phyloP scores from a whole-genome alignment of 2,329 filamentous ascomycete genomes.

The Claviceps sp. region DNA sequence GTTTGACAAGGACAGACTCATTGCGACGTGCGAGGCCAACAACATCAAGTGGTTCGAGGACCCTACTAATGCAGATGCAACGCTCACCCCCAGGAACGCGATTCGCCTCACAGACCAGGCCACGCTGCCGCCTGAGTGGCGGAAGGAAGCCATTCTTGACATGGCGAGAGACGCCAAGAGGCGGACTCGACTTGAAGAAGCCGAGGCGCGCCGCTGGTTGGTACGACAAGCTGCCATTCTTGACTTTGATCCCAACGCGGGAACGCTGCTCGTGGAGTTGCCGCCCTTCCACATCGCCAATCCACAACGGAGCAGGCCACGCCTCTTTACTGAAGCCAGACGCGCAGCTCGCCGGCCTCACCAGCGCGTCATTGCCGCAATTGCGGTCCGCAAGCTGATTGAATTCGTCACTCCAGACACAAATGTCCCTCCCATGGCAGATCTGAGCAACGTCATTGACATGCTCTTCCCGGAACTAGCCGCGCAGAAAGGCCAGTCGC shows the following conservation, averaged over 20 bases:
- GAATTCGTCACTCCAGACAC: conserved; percentile 36
- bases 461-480: conserved; percentile 35
- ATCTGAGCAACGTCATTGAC: conserved; percentile 31
- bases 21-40: conserved; percentile 58
- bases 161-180: conserved; percentile 41
- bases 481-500: conserved; percentile 2
- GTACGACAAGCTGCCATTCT: conserved; percentile 29
- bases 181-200: conserved; percentile 30
- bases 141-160: conserved; percentile 47
- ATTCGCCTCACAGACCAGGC: conserved; percentile 52
- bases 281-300: conserved; percentile 18
- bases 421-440: conserved; percentile 26
- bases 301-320: conserved; percentile 6
- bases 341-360: conserved; percentile 18
- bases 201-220: conserved; percentile 43
- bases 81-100: conserved; percentile 69
- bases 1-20: conserved; percentile 61
- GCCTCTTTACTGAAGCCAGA: conserved; percentile 11
- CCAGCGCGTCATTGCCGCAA: conserved; percentile 30
- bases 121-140: conserved; percentile 55
- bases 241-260: conserved; percentile 33
- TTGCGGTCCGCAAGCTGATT: conserved; percentile 34
- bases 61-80: conserved; percentile 64
- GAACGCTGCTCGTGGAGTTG: conserved; percentile 33
- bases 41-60: conserved; percentile 71